phyloP scores from a whole-genome alignment of 306 rosid genomes.

The Castanea sativa region DNA sequence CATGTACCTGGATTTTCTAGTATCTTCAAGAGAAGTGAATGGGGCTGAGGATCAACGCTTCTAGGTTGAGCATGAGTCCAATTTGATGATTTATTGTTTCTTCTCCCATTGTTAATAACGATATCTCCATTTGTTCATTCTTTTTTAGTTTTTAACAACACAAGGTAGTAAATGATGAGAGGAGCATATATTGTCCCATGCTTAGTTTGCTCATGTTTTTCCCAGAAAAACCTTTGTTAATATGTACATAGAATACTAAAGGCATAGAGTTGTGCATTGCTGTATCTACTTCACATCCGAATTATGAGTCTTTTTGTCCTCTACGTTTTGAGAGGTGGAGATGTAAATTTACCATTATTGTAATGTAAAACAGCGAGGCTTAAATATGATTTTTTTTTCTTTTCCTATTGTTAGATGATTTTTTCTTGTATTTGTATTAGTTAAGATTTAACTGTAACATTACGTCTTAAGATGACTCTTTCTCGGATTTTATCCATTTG shows the following conservation, averaged over 20 bases:
- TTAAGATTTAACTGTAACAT: neutral
- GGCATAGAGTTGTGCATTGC: slow-evolving; percentile 1
- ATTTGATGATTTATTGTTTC: slow-evolving; percentile 14
- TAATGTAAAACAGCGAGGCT: slow-evolving; percentile 1
- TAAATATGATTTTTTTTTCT: neutral
- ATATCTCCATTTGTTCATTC: slow-evolving; percentile 30
- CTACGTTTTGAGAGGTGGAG: slow-evolving; percentile 1
- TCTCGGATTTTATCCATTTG: neutral
- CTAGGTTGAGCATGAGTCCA: slow-evolving; percentile 4
- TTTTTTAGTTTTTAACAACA: slow-evolving; percentile 1
- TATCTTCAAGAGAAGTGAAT: slow-evolving; percentile 7
- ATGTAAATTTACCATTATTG: neutral
- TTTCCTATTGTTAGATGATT: no score
- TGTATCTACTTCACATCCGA: neutral
- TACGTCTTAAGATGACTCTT: neutral
- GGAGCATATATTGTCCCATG: slow-evolving; percentile 4
- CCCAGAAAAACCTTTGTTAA: neutral
- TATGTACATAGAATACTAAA: slow-evolving; percentile 6
- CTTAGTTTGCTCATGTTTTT: neutral
- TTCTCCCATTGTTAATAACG: slow-evolving; percentile 3
- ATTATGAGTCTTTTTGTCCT: neutral
- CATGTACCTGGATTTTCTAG: slow-evolving; percentile 4
- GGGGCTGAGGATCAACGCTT: slow-evolving; percentile 1
- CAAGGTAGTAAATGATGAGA: slow-evolving; percentile 16
- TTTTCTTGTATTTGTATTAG: no score